Evolutionary conservation across 345 rosid species (phyloP).

Genomic region (Leavenworthia alabamica): DNA sequence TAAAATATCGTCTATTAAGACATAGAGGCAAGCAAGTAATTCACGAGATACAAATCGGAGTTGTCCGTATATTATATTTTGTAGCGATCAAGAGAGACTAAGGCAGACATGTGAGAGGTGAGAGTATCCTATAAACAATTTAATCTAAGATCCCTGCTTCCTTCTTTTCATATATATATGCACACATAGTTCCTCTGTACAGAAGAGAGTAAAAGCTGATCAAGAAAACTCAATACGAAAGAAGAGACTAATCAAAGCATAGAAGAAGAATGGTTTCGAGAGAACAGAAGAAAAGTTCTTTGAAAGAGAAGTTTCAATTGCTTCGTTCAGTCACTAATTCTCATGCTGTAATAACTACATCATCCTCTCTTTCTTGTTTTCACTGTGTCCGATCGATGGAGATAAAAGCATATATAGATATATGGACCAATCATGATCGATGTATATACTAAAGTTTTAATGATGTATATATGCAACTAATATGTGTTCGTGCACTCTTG

Average conservation of each 20-base stretch:
- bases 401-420: not conserved
- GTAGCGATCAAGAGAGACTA: conserved; percentile 37
- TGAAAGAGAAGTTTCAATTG: conserved; percentile 41
- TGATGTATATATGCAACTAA: conserved; percentile 8
- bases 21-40: conserved; percentile 36
- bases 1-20: conserved; percentile 28
- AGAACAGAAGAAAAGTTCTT: conserved; percentile 39
- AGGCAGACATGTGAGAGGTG: conserved; percentile 34
- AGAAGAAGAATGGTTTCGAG: conserved; percentile 33
- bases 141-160: conserved; percentile 25
- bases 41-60: conserved; percentile 35
- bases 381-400: not conserved
- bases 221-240: not conserved
- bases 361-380: conserved; percentile 2
- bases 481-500: not conserved
- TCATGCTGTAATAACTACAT: conserved; percentile 40
- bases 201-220: not conserved
- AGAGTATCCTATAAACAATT: conserved; percentile 25
- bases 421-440: conserved; percentile 1
- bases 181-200: not conserved
- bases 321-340: conserved; percentile 59
- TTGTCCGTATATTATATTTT: conserved; percentile 36
- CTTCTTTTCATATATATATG: conserved; percentile 4
- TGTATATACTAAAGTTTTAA: not conserved
- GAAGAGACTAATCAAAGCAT: not conserved